Evolutionary conservation across 2,329 filamentous ascomycete species (phyloP).

Genomic region (Tolypocladium sp.): DNA sequence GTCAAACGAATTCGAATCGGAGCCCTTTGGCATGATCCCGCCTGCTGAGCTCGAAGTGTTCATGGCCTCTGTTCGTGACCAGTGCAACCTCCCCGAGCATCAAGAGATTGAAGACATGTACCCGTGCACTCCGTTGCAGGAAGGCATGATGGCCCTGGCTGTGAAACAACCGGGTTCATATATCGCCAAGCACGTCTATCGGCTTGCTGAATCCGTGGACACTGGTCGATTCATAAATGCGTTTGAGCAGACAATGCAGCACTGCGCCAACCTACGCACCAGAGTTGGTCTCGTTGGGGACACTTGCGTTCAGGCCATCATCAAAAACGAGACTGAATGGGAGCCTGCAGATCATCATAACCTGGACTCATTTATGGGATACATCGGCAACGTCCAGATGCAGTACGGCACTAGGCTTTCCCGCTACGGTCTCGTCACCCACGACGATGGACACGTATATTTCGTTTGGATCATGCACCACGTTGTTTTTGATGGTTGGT

Average conservation of each 20-base stretch:
- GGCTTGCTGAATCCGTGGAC: neutral
- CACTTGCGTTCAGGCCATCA: too few relatives aligned
- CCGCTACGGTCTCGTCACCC: neutral
- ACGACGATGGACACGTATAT: neutral
- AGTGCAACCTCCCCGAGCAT: neutral
- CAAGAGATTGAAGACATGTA: neutral
- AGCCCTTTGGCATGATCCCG: neutral
- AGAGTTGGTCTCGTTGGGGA: neutral
- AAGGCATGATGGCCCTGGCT: neutral
- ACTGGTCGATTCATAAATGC: neutral
- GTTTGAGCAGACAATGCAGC: neutral
- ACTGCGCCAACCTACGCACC: neutral
- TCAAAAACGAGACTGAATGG: too few relatives aligned
- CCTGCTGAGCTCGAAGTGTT: neutral
- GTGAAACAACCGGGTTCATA: neutral
- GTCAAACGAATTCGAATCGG: neutral
- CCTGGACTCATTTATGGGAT: neutral
- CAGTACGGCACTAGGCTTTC: neutral
- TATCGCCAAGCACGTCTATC: neutral
- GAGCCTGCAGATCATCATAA: too few relatives aligned
- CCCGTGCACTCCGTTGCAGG: neutral
- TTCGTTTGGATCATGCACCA: slow-evolving; percentile 18
- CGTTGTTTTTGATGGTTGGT: slow-evolving; percentile 17
- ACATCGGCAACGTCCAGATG: neutral
- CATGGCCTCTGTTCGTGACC: neutral